Evolutionary conservation across 1,284 basidiomycete species (phyloP).

Genomic region (Neotropicomus parvogracilis): DNA sequence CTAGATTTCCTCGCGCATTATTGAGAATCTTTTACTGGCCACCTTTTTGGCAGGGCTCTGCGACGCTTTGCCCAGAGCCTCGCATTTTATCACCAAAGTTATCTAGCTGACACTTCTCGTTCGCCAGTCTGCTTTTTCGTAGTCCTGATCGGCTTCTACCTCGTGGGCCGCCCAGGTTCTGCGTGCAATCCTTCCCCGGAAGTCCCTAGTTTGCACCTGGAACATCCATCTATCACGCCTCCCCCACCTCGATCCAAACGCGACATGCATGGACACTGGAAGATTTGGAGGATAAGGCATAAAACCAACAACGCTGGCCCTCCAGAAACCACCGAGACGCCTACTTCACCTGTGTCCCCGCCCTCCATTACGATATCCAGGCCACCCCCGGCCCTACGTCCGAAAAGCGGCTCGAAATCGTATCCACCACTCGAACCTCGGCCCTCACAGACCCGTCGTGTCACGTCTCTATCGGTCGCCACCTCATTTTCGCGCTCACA

Average conservation of each 20-base stretch:
- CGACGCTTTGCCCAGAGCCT: not conserved
- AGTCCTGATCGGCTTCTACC: slow-evolving; percentile 31
- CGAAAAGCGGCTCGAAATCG: not conserved
- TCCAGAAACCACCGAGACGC: not conserved
- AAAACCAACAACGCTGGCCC: not conserved
- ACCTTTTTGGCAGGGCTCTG: not conserved
- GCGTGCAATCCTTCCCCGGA: slow-evolving; percentile 7
- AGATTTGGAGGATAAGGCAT: slow-evolving; percentile 21
- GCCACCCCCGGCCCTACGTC: not conserved
- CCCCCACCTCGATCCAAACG: slow-evolving; percentile 5
- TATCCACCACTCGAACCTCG: slow-evolving; percentile 4
- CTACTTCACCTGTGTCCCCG: slow-evolving; percentile 6
- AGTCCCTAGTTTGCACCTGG: not conserved
- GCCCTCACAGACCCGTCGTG: slow-evolving; percentile 20
- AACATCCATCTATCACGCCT: slow-evolving; percentile 4
- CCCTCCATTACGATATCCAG: not conserved
- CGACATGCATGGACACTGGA: slow-evolving; percentile 13
- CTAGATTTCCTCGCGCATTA: not conserved
- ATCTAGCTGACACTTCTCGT: slow-evolving; percentile 16
- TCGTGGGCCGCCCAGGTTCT: slow-evolving; percentile 23
- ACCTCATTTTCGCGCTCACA: slow-evolving; percentile 29
- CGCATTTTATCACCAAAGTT: not conserved
- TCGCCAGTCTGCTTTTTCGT: slow-evolving; percentile 26
- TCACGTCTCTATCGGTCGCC: slow-evolving; percentile 25
- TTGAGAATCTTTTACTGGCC: not conserved